Base-by-base conservation (phyloP, 2,329 filamentous ascomycete species). In the Xylariaceae sp. region DNA sequence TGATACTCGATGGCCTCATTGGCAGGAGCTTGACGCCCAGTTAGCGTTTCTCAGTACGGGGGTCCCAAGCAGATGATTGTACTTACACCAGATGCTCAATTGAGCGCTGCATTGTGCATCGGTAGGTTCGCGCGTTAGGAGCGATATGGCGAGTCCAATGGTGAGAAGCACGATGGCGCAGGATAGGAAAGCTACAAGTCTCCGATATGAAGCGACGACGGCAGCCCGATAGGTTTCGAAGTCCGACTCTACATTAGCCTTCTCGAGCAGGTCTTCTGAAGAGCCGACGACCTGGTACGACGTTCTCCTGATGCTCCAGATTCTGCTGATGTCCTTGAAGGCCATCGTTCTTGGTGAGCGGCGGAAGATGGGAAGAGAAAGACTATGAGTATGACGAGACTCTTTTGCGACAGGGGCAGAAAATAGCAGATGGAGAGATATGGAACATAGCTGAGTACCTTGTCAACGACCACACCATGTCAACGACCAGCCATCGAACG, bases 71-170 rank as follows among this genome's bases (percentile, higher is more conserved):
- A 36, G 2, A 7, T 4, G 4, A 7, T 7, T 28, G 22, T 7
- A 51, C 52, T 54, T 48, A 54, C 52, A 54, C 52, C 52, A 54
- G 7, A 54, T 40, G 19, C 46, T 39, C 7, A 47, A 49, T 31
- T 51, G 51, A 5, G 44, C 42, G n/a, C 51, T 47, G 17, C 51
- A 54, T 31, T 51, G 39, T 9, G 39, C 7, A 17, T 54, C 51
- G 6, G 40, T 48, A 2, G 47, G 47, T 9, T 6, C 50, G 22
- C 38, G 50, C 2, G 42, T 34, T 2, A 54, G 7, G 11, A 51
- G 31, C 22, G 44, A 39, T 6, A 45, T 16, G 6, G 17, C 11
- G 12, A 42, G 40, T 19, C n/a, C 40, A 17, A 38, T 38, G 9
- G 16, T 13, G 16, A 16, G 16, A 5, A 16, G 9, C 34, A 38